phyloP scores from a whole-genome alignment of 2,329 filamentous ascomycete genomes.

The Cladosporium velox region DNA sequence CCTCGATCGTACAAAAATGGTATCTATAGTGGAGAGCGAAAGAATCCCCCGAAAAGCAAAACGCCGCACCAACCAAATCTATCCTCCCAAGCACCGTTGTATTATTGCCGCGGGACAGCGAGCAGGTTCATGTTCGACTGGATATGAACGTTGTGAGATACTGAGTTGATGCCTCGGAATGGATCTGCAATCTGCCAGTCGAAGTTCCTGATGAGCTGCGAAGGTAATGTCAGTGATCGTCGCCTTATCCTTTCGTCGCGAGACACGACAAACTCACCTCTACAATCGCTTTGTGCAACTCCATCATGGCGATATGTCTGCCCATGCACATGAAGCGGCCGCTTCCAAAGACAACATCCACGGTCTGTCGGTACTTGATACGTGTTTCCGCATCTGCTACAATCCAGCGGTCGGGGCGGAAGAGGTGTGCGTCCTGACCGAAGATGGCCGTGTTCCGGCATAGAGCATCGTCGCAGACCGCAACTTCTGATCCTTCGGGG shows the following conservation, averaged over 20 bases:
- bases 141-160: conserved; percentile 22
- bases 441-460: conserved; percentile 43
- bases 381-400: conserved; percentile 39
- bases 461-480: conserved; percentile 46
- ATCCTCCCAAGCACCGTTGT: not conserved
- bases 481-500: conserved; percentile 51
- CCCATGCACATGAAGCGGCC: conserved; percentile 52
- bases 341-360: conserved; percentile 50
- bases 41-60: not conserved
- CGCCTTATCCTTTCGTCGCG: conserved; percentile 42
- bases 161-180: conserved; percentile 19
- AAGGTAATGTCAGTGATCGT: conserved; percentile 41
- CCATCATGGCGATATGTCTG: conserved; percentile 51
- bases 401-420: conserved; percentile 55
- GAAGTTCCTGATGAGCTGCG: conserved; percentile 39
- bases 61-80: not conserved
- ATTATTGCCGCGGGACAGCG: conserved; percentile 15
- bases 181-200: conserved; percentile 26
- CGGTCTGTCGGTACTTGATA: conserved; percentile 42
- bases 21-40: conserved; percentile 5
- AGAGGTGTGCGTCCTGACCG: conserved; percentile 46
- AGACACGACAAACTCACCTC: conserved; percentile 41
- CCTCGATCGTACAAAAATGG: not conserved
- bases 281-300: conserved; percentile 52
- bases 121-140: conserved; percentile 25